Evolutionary conservation across 345 rosid species (phyloP), one percentile per base, ranked within the genome.

Genomic region (Bruguiera parviflora): DNA sequence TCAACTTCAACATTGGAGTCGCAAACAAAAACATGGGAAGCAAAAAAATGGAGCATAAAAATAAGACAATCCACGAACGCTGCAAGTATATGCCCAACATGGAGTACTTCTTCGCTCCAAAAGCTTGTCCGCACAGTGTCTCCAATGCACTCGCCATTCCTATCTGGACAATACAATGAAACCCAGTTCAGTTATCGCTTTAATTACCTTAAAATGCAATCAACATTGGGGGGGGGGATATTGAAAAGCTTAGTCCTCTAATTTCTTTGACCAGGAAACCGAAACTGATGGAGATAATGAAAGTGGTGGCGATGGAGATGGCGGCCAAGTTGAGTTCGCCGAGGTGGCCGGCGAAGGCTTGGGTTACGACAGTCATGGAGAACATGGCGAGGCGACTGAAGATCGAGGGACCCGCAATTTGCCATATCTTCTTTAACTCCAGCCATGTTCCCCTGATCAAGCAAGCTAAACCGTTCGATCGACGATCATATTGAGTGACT

Each of bases 61-160:
- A 78, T 46, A 82, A 77, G 58, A 87, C 80, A 67, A 87, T 66
- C 84, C 87, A 87, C n/a, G 86, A 85, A 15, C 92, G 78, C 63
- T 87, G 92, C 84, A 85, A 33, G 64, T 85, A 85, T 31, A 83
- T 73, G 65, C 86, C 89, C 52, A 87, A 55, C 84, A 80, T 77
- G 58, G 72, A 78, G 78, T 83, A 71, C 58, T 70, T 76, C 56
- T 75, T 77, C 5, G 89, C 87, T 56, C 89, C 92, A 61, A 73
- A 85, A 35, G 92, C 84, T 75, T 85, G 89, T 15, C 89, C 87
- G 53, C 91, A 83, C 8, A 87, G 32, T 0, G 85, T 87, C 74
- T 83, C 91, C 56, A 87, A 62, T 16, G 87, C 91, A 67, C 87
- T 84, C 6, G 86, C 86, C 89, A 87, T 85, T 28, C 91, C 91